A percentile compares a stretch with the other conserved stretches of the same genome.
Conservation (phyloP, 176 grass and related monocot species). For the Phoenix roebelenii region DNA sequence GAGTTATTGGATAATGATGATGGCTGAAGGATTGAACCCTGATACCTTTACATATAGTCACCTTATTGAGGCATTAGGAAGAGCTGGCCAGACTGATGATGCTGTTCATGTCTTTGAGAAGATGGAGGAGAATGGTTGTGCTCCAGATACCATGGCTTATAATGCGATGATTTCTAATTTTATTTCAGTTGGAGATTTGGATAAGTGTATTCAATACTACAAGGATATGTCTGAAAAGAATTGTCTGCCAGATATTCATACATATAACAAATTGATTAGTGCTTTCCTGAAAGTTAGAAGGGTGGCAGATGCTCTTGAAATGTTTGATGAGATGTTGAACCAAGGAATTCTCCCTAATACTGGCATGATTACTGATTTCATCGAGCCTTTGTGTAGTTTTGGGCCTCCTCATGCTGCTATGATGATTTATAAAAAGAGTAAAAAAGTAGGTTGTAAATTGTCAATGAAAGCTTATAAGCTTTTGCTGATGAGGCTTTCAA, state of each 20-base stretch:
- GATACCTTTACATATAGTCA: conserved; percentile 52
- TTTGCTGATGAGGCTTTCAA: conserved; percentile 69
- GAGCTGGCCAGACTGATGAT: conserved; percentile 32
- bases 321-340: conserved; percentile 64
- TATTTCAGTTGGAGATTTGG: conserved; percentile 44
- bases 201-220: conserved; percentile 56
- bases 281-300: conserved; percentile 48
- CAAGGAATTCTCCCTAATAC: conserved; percentile 52
- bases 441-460: conserved; percentile 60
- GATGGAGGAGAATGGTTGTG: conserved; percentile 38
- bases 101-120: conserved; percentile 50
- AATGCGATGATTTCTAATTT: conserved; percentile 78
- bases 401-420: conserved; percentile 77
- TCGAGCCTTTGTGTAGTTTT: conserved; percentile 60
- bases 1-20: conserved; percentile 51
- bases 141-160: conserved; percentile 42
- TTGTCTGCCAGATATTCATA: conserved; percentile 27
- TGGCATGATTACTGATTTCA: conserved; percentile 57
- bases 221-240: conserved; percentile 49
- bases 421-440: conserved; percentile 71
- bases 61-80: conserved; percentile 67
- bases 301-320: conserved; percentile 76
- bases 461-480: conserved; percentile 86
- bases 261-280: conserved; percentile 41
- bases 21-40: conserved; percentile 46